Evolutionary conservation across 495 filamentous ascomycete genomes (phyloP), one percentile per base, ranked within the genome.

Genomic region (Pseudoneurospora amorphoporcata): DNA sequence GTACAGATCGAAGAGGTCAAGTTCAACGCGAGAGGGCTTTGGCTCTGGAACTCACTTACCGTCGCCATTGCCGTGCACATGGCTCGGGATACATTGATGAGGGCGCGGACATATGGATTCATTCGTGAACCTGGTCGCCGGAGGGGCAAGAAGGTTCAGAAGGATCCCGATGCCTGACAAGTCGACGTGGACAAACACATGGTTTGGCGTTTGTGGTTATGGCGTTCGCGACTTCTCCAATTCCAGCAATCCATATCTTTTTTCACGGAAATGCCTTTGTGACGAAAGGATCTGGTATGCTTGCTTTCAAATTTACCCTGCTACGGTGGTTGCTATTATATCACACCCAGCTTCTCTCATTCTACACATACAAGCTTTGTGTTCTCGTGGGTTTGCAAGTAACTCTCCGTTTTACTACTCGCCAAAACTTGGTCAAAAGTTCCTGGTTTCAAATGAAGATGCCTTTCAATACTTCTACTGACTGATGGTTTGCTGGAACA

Each of bases 41-140:
- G 78, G 78, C 74, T 80, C 4, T 81, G 79, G 79, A 80, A 81
- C 35, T 77, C 79, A 5, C 39, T 81, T 40, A 76, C 78, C 12
- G 42, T 81, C 38, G 79, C 79, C 4, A 74, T 81, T 14, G 76
- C 78, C 4, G 70, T 80, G 65, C 75, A 78, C 61, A 70, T 79
- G 65, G 74, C 71, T 16, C 40, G 76, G 35, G 76, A 77, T 29
- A 68, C 69, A 47, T 23, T 81, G 16, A 39, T 65, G 41, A n/a
- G 43, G n/a, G 37, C 75, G 53, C 41, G 74, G 70, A 39, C 72
- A 19, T 41, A 61, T 12, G 71, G 72, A 7, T 12, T 70, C 32
- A 10, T 74, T 45, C 38, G 39, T 8, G 19, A 37, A 5, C 35
- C 32, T 7, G 7, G 47, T 4, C 29, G 53, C 14, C 23, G 2